Conservation (phyloP, 78 protist genomes). For the Dictyostelium purpureum region DNA sequence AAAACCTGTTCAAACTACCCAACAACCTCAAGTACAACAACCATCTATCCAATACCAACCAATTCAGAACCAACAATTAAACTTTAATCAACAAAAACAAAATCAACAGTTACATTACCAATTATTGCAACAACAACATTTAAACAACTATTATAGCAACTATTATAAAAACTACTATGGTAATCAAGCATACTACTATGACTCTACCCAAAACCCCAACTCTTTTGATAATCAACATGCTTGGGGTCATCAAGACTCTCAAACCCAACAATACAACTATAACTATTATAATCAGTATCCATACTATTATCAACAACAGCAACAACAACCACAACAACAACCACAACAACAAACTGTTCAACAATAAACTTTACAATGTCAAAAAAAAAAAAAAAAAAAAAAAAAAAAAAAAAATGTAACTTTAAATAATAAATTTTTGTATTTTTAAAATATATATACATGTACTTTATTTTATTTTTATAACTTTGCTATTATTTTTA, state of each 20-base stretch:
- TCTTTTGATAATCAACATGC: no score
- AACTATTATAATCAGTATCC: background rate
- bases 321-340: slow-evolving; percentile 5
- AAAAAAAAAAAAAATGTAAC: background rate
- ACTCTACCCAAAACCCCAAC: no score
- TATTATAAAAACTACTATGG: background rate
- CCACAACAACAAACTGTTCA: background rate
- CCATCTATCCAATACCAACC: background rate
- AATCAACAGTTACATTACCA: background rate
- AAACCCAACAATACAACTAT: background rate
- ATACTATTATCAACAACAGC: background rate
- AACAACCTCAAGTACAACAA: background rate
- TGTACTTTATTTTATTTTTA: background rate
- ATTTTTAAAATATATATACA: no score
- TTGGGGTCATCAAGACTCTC: background rate
- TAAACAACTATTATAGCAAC: background rate
- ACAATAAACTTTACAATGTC: background rate
- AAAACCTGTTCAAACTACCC: background rate
- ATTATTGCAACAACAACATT: background rate
- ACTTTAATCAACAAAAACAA: background rate
- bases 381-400: background rate
- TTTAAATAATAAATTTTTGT: no score
- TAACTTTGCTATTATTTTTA: background rate
- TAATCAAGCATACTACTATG: no score
- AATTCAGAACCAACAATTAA: background rate